Conservation (phyloP, 1,284 basidiomycete species). For the Sanghuangporus weigelae region DNA sequence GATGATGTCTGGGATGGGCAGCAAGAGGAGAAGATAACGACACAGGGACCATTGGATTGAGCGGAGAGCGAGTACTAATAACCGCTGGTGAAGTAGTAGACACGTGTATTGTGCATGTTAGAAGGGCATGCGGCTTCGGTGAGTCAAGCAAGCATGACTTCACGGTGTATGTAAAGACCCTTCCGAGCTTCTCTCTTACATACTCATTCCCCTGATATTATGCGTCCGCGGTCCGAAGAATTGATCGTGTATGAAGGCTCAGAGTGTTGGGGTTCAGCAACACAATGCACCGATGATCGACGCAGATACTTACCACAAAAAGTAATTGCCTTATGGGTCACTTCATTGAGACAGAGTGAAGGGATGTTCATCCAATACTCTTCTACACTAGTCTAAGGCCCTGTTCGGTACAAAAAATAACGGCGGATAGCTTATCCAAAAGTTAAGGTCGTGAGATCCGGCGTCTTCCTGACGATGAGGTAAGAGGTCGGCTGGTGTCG, state of each 20-base stretch:
- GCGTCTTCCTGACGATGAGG: no score
- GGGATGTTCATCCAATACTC: no score
- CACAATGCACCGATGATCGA: not conserved
- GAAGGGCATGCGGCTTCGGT: conserved; percentile 9
- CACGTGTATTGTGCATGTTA: conserved; percentile 17
- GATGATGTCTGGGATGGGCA: not conserved
- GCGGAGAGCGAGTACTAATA: conserved; percentile 4
- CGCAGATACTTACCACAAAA: not conserved
- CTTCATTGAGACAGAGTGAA: no score
- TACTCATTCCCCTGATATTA: not conserved
- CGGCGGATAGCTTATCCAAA: no score
- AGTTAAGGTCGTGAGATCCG: no score
- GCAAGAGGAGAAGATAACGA: conserved; percentile 3
- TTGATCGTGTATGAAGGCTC: not conserved
- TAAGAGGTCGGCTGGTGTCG: no score
- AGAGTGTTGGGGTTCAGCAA: not conserved
- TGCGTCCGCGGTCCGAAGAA: not conserved
- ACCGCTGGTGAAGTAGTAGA: not conserved
- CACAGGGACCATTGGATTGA: not conserved
- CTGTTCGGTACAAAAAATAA: no score
- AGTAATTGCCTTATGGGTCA: not conserved
- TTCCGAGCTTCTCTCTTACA: not conserved
- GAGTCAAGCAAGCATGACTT: conserved; percentile 12
- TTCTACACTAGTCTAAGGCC: no score
- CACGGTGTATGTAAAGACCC: not conserved